Percentiles rank a stretch among this genome's conserved stretches.
These are phyloP conservation scores for Eucalyptus pauciflora DNA, from an alignment of 345 rosid species.

Conservation along the genomic window DNA sequence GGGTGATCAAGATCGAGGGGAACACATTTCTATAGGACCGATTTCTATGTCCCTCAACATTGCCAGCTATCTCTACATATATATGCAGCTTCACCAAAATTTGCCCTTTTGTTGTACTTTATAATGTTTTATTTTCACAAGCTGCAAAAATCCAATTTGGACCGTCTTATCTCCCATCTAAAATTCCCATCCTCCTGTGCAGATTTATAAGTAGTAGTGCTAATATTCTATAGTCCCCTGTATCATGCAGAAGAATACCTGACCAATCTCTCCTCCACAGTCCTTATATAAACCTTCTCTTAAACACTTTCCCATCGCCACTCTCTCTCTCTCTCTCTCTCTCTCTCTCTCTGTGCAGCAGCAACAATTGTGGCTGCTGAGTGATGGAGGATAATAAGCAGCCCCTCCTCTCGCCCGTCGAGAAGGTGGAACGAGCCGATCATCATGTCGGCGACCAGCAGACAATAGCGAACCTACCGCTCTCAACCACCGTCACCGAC, in stretches of 20 bases:
- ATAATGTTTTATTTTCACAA: not conserved
- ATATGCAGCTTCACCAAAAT: not conserved
- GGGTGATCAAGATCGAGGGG: not conserved
- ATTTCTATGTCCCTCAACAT: not conserved
- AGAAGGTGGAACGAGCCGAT: not conserved
- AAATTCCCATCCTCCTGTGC: not conserved
- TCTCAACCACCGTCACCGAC: not conserved
- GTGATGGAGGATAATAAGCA: constrained; percentile 17
- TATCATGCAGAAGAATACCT: not conserved
- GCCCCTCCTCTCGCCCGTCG: constrained; percentile 17
- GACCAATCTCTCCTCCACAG: not conserved
- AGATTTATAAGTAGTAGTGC: not conserved
- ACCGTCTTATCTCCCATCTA: not conserved
- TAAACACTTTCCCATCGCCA: not conserved
- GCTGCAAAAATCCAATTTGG: not conserved
- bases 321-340: not conserved
- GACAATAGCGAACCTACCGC: not conserved
- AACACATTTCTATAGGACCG: not conserved
- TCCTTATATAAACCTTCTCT: not conserved
- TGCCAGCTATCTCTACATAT: not conserved
- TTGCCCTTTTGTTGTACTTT: not conserved
- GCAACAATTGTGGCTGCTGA: not conserved
- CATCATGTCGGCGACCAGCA: not conserved
- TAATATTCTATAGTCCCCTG: not conserved
- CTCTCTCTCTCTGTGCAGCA: not conserved